phyloP scores from a whole-genome alignment of 1,139 yeast genomes.

The Diutina neorugosa region DNA sequence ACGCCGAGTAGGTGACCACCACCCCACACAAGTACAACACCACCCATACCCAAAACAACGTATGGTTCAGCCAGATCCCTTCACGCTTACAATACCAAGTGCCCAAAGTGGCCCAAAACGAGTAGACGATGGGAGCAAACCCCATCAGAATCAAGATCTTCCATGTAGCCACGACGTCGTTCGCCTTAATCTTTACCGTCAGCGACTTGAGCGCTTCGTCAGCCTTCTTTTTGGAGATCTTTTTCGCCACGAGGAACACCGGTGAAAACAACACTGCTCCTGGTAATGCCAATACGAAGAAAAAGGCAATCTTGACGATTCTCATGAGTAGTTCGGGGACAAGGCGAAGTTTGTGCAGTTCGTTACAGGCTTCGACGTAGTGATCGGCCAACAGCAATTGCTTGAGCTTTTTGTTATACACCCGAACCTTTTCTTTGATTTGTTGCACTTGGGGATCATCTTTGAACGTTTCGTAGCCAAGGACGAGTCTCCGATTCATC shows the following conservation, averaged over 20 bases:
- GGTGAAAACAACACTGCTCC: constrained; percentile 82
- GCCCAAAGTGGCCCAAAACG: constrained; percentile 63
- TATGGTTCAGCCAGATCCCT: constrained; percentile 10
- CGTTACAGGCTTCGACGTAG: constrained; percentile 61
- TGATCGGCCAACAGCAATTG: constrained; percentile 79
- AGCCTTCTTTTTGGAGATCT: constrained; percentile 62
- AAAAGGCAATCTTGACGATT: constrained; percentile 37
- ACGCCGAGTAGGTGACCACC: constrained; percentile 72
- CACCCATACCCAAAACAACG: constrained; percentile 25
- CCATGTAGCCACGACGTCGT: constrained; percentile 95
- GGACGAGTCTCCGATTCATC: constrained; percentile 73
- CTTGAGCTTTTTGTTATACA: constrained; percentile 56
- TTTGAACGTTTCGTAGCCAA: constrained; percentile 65
- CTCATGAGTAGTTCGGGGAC: constrained; percentile 41
- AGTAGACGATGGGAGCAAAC: constrained; percentile 75
- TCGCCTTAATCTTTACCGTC: constrained; percentile 80
- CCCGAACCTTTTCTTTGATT: constrained; percentile 47
- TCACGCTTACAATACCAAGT: constrained; percentile 32
- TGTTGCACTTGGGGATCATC: constrained; percentile 58
- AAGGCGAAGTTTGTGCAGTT: constrained; percentile 30
- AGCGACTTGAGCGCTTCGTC: constrained; percentile 76
- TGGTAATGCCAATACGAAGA: constrained; percentile 62
- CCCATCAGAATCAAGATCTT: constrained; percentile 84
- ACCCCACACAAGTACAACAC: constrained; percentile 47
- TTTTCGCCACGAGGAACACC: constrained; percentile 66